Evolutionary conservation across 1,139 yeast species (phyloP), one percentile per base, ranked within the genome.

Genomic region (Zygosaccharomyces pseudobailii): DNA sequence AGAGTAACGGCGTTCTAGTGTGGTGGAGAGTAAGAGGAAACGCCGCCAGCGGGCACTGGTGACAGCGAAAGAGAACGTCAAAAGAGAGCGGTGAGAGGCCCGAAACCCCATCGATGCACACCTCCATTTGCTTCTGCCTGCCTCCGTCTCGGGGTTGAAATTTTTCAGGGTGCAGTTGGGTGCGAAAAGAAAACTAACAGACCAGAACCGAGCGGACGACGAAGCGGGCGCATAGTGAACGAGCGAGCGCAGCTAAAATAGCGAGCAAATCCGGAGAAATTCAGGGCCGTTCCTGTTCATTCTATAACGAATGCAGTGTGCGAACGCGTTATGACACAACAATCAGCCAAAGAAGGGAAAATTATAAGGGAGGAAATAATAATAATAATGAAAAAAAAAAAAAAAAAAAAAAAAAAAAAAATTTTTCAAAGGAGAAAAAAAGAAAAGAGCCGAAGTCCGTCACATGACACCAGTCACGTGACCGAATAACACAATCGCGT

Each of bases 131-230:
- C 33, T 25, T 32, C 37, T 35, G 21, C 40, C 37, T 36, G 27
- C 37, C 24, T 36, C 42, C 46, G 46, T 17, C 31, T 27, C 42
- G 43, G 35, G 42, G 38, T 36, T 30, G 42, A 39, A 43, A 36
- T 38, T 50, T 49, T 50, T 48, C 53, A 48, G 53, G 53, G 53
- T 50, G 53, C 53, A 50, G 46, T 50, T 50, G 35, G 19, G 30
- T 27, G 25, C 33, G 28, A 10, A 38, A 38, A 21, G 31, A 20
- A n/a, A 20, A 8, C 27, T 8, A 24, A 24, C 8, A 6, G 37
- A 35, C 25, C 30, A 27, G 9, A 22, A 19, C 9, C 27, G 24
- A 13, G 38, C 24, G 27, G 19, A 17, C 17, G n/a, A 22, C 17
- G 17, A 35, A 22, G 8, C 36, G 38, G 24, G 13, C 25, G 36